phyloP scores from a whole-genome alignment of 2,329 filamentous ascomycete species.

The Aspergillus amoenus region DNA sequence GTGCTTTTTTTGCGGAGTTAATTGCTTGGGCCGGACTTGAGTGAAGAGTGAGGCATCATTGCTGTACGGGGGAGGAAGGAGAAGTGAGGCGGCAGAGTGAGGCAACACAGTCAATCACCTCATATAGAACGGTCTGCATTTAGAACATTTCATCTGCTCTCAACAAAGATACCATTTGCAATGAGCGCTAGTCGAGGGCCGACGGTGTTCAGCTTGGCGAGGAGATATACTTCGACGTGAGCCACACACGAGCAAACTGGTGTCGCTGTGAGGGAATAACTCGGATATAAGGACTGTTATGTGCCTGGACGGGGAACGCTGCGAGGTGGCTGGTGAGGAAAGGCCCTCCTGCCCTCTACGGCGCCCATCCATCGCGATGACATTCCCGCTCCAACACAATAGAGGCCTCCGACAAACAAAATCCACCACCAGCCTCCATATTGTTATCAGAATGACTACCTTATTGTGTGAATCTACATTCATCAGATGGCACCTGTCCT shows the following conservation, averaged over 20 bases:
- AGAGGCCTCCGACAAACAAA: background rate
- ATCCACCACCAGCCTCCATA: conserved; percentile 8
- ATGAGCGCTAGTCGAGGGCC: background rate
- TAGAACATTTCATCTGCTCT: background rate
- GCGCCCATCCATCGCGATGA: background rate
- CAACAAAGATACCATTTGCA: background rate
- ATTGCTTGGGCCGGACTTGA: background rate
- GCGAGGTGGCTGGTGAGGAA: background rate
- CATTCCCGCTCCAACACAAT: background rate
- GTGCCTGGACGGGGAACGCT: background rate
- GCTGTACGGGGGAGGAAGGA: background rate
- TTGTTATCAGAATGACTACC: conserved; percentile 23
- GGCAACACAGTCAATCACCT: background rate
- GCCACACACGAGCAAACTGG: background rate
- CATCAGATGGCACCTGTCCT: conserved; percentile 32
- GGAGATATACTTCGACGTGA: background rate
- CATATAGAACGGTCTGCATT: background rate
- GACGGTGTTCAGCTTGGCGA: background rate
- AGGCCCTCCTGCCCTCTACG: background rate
- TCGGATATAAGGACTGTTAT: background rate
- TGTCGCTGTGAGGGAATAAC: too few species aligned
- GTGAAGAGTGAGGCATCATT: background rate
- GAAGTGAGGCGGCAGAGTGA: background rate
- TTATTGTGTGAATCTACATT: conserved; percentile 5
- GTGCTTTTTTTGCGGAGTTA: background rate